Evolutionary conservation across 2,329 filamentous ascomycete species (phyloP), one percentile per base, ranked within the genome.

Genomic region (Rhynchosporium secalis): DNA sequence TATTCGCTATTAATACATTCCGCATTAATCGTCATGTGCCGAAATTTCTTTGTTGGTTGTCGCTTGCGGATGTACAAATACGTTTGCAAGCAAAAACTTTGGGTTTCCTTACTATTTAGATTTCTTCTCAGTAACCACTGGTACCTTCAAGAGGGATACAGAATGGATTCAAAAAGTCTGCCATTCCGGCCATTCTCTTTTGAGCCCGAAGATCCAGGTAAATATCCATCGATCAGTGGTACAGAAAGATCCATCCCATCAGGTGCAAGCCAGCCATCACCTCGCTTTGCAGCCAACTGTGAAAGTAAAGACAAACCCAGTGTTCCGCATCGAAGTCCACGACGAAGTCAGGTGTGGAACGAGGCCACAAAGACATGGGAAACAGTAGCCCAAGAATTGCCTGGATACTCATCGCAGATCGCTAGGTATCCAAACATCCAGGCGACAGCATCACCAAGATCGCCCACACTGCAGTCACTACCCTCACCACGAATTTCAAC

Each of bases 281-380:
- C 57, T 59, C 57, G 47, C 28, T 45, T 51, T 45, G 47, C 46
- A 29, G 15, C 38, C 28, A 45, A 59, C 26, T 43, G 20, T 31
- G 57, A 59, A 20, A 43, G 26, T n/a, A 52, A 20, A 52, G 47
- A 59, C n/a, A 13, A 41, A 9, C 46, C 57, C 28, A 40, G 15
- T 3, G 40, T 59, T 31, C 57, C 57, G n/a, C n/a, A 12, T 5
- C 38, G 29, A 20, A 51, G 31, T 33, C 47, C 57, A 8, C 46
- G 46, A 45, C 48, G 47, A 51, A 59, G 36, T 45, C 57, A 59
- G 26, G 33, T 31, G 45, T 59, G 47, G 47, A 43, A 33, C 20
- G 57, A 59, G 3, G 26, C 6, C 2, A 43, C 20, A 15, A 29
- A 15, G 33, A 33, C 47, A 20, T 41, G 38, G 38, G 46, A 41